Evolutionary conservation across 1,139 yeast species (phyloP), one percentile per base, ranked within the genome.

Genomic region (Pichia sp.): DNA sequence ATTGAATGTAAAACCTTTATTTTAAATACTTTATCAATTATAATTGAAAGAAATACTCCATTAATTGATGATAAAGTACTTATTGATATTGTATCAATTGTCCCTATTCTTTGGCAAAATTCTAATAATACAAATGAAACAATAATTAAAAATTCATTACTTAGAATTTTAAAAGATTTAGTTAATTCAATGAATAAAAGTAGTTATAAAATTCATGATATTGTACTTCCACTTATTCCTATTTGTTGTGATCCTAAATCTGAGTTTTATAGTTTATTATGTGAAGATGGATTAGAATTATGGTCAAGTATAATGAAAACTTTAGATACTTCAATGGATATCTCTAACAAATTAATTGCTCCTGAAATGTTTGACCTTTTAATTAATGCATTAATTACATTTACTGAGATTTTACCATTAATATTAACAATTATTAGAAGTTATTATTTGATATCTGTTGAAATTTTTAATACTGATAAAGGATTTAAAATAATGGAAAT

Each of bases 261-360:
- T 1, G 78, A 77, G 26, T 68, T 70, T 42, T 80, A 80, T 50
- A 67, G 80, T 3, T 67, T 85, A 39, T 61, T 91, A 10, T 70
- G 83, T 23, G 97, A 91, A 55, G 98, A 91, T 61, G 96, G 95
- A 0, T 78, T 78, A 54, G 94, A 86, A 40, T 65, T 91, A 39
- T 89, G 97, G 96, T 66, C 75, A 30, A 71, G 82, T 0, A 57
- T 87, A 4, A 61, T 89, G 38, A 84, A 79, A 46, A 79, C 80
- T 40, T 60, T 64, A 37, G 78, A 78, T 1, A 40, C 41, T 3
- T 31, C 44, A 10, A 49, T 47, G 3, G 48, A 51, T 11, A 58
- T 64, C 15, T 62, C 73, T 6, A 61, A 66, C 15, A 63, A 66
- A 27, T 64, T 86, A 24, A 54, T 72, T 5, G 64, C 65, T 20